A percentile compares a stretch with the other conserved stretches of the same genome.
Evolutionary conservation across 805 yeast genomes (phyloP).

Genomic region (Debaryomyces tyrocola): DNA sequence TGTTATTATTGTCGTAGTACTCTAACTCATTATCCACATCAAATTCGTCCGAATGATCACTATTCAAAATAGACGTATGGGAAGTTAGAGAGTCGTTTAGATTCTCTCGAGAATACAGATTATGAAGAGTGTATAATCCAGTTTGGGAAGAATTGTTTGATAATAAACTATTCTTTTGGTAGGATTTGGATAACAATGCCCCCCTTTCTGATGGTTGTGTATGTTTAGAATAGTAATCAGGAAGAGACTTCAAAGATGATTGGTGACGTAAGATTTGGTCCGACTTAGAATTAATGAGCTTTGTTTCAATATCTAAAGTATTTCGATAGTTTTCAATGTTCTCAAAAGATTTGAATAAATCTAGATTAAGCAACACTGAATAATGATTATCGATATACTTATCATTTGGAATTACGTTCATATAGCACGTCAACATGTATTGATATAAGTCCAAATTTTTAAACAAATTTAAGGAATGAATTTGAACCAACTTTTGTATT

Average conservation of each 20-base stretch:
- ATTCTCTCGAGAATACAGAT: not conserved
- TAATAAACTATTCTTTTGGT: not conserved
- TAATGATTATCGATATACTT: slow-evolving; percentile 36
- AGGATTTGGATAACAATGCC: not conserved
- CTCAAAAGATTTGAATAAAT: slow-evolving; percentile 40
- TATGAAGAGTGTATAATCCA: not conserved
- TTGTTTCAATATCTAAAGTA: slow-evolving; percentile 27
- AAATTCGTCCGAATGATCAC: not conserved
- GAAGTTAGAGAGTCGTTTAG: not conserved
- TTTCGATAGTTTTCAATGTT: slow-evolving; percentile 27
- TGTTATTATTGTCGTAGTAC: not conserved
- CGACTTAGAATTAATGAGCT: slow-evolving; percentile 20
- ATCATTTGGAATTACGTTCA: slow-evolving; percentile 29
- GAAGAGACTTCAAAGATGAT: slow-evolving; percentile 20
- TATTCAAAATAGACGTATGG: not conserved
- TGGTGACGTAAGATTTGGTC: slow-evolving; percentile 25
- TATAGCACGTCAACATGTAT: slow-evolving; percentile 42
- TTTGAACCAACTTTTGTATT: slow-evolving; percentile 33
- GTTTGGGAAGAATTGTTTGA: slow-evolving; percentile 2
- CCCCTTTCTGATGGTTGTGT: not conserved
- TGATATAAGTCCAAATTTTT: slow-evolving; percentile 34
- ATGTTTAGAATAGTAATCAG: not conserved
- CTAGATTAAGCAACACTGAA: slow-evolving; percentile 31
- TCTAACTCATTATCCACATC: not conserved
- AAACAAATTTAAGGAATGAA: slow-evolving; percentile 31